Base-by-base conservation (phyloP, 2,329 filamentous ascomycete genomes). In the Calonectria multiphialidica region DNA sequence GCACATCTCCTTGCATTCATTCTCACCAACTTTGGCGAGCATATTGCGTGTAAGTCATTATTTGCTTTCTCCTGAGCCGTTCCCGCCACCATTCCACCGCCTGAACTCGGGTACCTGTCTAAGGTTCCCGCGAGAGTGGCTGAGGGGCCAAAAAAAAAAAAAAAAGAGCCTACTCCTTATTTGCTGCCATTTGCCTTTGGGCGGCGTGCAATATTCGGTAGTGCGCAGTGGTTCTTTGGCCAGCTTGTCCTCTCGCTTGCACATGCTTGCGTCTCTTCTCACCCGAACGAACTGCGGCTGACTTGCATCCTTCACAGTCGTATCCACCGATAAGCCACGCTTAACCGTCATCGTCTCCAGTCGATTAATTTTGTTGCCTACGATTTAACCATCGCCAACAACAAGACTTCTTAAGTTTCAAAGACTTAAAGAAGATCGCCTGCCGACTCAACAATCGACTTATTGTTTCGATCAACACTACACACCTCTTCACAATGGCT, bases 401-500 rank as follows among this genome's bases (percentile, higher is more conserved):
- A 47, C 37, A 30, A 47, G 21, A 33, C 44, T 44, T 44, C 44
- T 6, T 57, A 37, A n/a, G 10, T 25, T 40, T 35, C 40, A 62
- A 62, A 23, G n/a, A 15, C 35, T 47, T 59, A 55, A 67, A 42
- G 18, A 55, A 66, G 35, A 21, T 55, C 23, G 53, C 21, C 33
- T 59, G 25, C 50, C 64, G 18, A 47, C 62, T 33, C 57, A 33
- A 74, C 68, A 47, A 47, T 47, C 44, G 44, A 47, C 44, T 47
- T 21, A 5, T 47, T 44, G 42, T n/a, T 47, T 68, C 61, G 57
- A 68, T 53, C 25, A 37, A 62, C 55, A 71, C 68, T 21, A 72
- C 44, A 65, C 71, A 30, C 61, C 59, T 68, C 53, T 53, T 76
- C 78, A 79, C 74, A 74, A 98, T 98, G 95, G 89, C 94, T 78